A percentile compares a stretch with the other conserved stretches of the same genome.
phyloP scores from a whole-genome alignment of 371 early-diverging fungal genomes.

The Mortierella sp. region DNA sequence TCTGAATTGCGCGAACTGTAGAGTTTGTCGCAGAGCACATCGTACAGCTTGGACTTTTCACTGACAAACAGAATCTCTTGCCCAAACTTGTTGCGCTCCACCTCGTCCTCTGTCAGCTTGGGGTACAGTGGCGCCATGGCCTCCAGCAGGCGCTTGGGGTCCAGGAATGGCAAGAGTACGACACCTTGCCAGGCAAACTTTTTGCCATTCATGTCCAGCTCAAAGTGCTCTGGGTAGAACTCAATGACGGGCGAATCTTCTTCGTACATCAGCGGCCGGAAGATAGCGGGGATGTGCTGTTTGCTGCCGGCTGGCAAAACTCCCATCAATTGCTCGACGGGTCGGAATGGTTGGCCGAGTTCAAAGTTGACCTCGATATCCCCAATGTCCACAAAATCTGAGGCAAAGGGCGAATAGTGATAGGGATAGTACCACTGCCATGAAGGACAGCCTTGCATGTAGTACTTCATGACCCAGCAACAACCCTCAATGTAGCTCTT shows the following conservation, averaged over 20 bases:
- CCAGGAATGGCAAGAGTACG: slow-evolving; percentile 94
- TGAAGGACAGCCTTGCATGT: slow-evolving; percentile 92
- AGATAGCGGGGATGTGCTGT: slow-evolving; percentile 81
- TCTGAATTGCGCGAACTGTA: slow-evolving; percentile 67
- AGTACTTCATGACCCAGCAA: slow-evolving; percentile 98
- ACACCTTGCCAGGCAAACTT: slow-evolving; percentile 98
- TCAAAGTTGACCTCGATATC: slow-evolving; percentile 81
- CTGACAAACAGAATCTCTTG: slow-evolving; percentile 76
- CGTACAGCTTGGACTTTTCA: slow-evolving; percentile 73
- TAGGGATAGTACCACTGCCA: slow-evolving; percentile 99
- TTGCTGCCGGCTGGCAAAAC: slow-evolving; percentile 94
- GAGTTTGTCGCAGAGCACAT: slow-evolving; percentile 67
- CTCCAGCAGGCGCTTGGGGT: slow-evolving; percentile 79
- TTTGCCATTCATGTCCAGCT: slow-evolving; percentile 98
- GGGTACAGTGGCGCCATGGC: slow-evolving; percentile 81
- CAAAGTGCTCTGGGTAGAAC: slow-evolving; percentile 93
- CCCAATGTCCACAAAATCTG: slow-evolving; percentile 87
- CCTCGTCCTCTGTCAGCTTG: slow-evolving; percentile 81
- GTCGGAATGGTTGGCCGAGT: slow-evolving; percentile 87
- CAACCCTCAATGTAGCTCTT: slow-evolving; percentile 96
- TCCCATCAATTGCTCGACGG: slow-evolving; percentile 98
- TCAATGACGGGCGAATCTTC: slow-evolving; percentile 89
- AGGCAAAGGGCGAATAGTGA: slow-evolving; percentile 98
- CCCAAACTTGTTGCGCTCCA: slow-evolving; percentile 80
- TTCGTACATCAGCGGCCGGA: slow-evolving; percentile 89